These are phyloP conservation scores for Sisymbrium irio DNA, from an alignment of 345 rosid genomes.

Conservation along the genomic window DNA sequence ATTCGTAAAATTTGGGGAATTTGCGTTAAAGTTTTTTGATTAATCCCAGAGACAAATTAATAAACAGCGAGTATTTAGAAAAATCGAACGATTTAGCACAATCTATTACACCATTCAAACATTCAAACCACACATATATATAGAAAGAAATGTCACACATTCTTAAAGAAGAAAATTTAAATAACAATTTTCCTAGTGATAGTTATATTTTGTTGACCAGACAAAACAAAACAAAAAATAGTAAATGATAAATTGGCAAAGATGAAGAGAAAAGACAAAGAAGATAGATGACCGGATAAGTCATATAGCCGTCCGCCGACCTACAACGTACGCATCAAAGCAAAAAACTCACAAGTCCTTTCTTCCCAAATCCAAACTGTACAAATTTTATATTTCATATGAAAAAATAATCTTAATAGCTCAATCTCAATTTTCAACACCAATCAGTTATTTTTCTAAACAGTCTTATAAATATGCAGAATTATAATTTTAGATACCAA, in stretches of 20 bases:
- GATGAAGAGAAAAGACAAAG: slow-evolving; percentile 17
- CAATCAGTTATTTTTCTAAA: neutral
- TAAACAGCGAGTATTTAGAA: neutral
- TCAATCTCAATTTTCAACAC: no score
- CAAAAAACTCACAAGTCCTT: slow-evolving; percentile 14
- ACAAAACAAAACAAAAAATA: neutral
- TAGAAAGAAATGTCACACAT: no score
- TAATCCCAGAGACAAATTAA: neutral
- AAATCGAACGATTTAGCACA: neutral
- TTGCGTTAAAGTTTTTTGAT: neutral
- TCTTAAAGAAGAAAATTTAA: neutral
- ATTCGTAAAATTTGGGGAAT: neutral
- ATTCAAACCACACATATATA: neutral
- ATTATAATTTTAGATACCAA: neutral
- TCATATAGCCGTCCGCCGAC: slow-evolving; percentile 37
- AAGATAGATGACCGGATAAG: slow-evolving; percentile 27
- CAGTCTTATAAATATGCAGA: neutral
- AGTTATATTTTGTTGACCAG: neutral
- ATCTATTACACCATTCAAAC: neutral
- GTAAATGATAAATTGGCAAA: neutral
- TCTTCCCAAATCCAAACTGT: neutral
- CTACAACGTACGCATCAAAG: slow-evolving; percentile 25
- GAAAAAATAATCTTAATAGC: no score
- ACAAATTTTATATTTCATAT: neutral
- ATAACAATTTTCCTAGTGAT: neutral